Conservation (phyloP, 345 rosid genomes). For the Eucalyptus marginata region DNA sequence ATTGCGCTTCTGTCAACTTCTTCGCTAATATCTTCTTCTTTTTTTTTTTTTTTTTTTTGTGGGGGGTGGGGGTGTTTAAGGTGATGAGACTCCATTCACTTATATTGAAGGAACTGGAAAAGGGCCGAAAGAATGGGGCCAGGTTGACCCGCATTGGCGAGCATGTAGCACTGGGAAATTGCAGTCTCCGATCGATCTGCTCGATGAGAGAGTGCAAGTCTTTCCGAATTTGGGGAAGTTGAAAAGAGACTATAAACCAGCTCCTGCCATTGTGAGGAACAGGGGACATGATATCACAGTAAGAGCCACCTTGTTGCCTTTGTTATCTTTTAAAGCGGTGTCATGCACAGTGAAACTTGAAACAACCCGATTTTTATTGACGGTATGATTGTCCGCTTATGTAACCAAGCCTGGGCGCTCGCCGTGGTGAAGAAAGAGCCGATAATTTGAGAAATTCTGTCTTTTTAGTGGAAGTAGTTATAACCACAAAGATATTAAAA, state of each 20-base stretch:
- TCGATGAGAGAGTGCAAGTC: conserved; percentile 4
- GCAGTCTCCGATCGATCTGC: conserved; percentile 69
- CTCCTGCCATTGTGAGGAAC: conserved; percentile 36
- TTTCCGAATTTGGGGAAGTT: conserved; percentile 16
- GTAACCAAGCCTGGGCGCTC: neutral
- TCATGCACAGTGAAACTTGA: neutral
- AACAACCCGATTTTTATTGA: neutral
- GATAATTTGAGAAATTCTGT: neutral
- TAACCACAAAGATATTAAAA: neutral
- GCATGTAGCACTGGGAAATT: conserved; percentile 32
- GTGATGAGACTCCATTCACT: conserved; percentile 24
- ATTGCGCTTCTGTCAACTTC: neutral
- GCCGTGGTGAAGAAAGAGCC: neutral
- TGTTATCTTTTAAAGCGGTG: neutral
- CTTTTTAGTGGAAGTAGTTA: neutral
- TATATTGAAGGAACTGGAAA: conserved; percentile 17
- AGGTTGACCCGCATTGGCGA: conserved; percentile 32
- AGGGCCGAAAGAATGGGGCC: conserved; percentile 47
- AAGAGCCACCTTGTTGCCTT: neutral
- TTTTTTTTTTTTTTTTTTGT: neutral
- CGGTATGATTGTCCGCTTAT: neutral
- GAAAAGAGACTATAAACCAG: conserved; percentile 39
- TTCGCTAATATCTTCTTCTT: neutral
- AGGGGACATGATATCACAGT: conserved; percentile 69
- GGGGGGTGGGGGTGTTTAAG: neutral